Evolutionary conservation across 2,329 filamentous ascomycete genomes (phyloP), one percentile per base, ranked within the genome.

Genomic region (Coniochaeta prunicola): DNA sequence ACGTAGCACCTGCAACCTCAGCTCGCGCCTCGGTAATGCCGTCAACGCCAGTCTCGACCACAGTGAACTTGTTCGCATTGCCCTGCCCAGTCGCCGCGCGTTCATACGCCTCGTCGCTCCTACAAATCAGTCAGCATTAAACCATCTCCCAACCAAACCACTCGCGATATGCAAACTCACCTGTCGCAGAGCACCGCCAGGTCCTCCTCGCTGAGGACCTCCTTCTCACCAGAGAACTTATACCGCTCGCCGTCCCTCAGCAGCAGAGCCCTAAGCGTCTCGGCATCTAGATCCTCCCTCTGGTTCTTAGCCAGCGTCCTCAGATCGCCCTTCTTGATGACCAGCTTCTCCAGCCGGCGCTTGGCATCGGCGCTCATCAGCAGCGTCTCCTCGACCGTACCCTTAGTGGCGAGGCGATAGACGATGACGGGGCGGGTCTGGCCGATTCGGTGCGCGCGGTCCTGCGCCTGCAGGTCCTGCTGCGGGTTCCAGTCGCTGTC

Each of bases 391-490:
- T 99, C 94, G 0, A 99, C 91, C 0, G 94, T 97, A 9, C 89
- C 90, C 67, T 92, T 92, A 0, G 94, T 99, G 0, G 94, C 93
- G 34, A 99, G 86, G 1, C 94, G 88, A 72, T 96, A 99, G 0
- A 99, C 89, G 21, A 99, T 85, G 1, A 99, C 94, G 0, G 94
- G 94, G 2, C 88, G 83, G 0, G 87, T 96, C 71, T 99, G 94
- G 0, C 94, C 94, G 62, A 99, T 97, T 13, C 94, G 86, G 70
- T 99, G 94, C 0, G 91, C 92, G 5, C 94, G 90, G 68, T 99
- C 94, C 73, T 97, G 94, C 0, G 94, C 94, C 69, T 99, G 94
- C 0, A 99, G 79, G 71, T 99, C 94, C 69, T 97, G 93, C 70
- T 99, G 94, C 0, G 94, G 94, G 66, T 99, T 99, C 86, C 93